Conservation (phyloP, 352 stramenopile species). For the Phytophthora podocarpi region DNA sequence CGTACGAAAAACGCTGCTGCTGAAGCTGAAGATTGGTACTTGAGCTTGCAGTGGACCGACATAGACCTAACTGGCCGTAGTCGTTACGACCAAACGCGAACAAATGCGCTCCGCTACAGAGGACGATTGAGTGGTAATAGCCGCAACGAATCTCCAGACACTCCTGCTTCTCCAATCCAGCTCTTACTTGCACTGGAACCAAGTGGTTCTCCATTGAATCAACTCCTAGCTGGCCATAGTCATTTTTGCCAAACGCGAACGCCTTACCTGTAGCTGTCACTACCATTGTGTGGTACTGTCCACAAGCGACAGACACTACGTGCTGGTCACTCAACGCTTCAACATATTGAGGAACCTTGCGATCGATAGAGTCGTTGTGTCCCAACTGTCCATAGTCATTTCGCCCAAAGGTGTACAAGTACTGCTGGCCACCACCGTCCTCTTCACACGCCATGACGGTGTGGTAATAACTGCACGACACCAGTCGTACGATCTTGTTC, state of each 20-base stretch:
- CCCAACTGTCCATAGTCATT: conserved; percentile 95
- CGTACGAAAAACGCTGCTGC: conserved; percentile 66
- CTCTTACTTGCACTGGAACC: conserved; percentile 52
- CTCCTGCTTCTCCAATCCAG: conserved; percentile 65
- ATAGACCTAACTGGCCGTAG: conserved; percentile 93
- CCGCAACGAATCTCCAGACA: conserved; percentile 87
- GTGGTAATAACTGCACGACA: conserved; percentile 95
- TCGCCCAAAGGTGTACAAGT: conserved; percentile 89
- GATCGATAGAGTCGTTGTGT: conserved; percentile 88
- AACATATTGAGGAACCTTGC: conserved; percentile 81
- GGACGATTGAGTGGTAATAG: conserved; percentile 93
- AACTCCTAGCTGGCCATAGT: conserved; percentile 92
- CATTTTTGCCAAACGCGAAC: conserved; percentile 93
- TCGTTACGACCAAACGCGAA: conserved; percentile 93
- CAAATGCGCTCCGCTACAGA: conserved; percentile 70
- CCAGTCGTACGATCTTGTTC: conserved; percentile 62
- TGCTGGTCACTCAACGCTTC: conserved; percentile 64
- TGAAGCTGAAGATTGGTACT: conserved; percentile 59
- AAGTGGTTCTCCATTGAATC: conserved; percentile 77
- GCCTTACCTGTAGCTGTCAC: conserved; percentile 69
- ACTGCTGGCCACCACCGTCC: conserved; percentile 25
- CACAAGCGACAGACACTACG: conserved; percentile 84
- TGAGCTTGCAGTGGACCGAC: conserved; percentile 39
- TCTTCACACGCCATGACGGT: conserved; percentile 82
- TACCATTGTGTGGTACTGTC: conserved; percentile 92